Base-by-base conservation (phyloP, 441 rosid genomes). In the Pelargonium fulgidum region DNA sequence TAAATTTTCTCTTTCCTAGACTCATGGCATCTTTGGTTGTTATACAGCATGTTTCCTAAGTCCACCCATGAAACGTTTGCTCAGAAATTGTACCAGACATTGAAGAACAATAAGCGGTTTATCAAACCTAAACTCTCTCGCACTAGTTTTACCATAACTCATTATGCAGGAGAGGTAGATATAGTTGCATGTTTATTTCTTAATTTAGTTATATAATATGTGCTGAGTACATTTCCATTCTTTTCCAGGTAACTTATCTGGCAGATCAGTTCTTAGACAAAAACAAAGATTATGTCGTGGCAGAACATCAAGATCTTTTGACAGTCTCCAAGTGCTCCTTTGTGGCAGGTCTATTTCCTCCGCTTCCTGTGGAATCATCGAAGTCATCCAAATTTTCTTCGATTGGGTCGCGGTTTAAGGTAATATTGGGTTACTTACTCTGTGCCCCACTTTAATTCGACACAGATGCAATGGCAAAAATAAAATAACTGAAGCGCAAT, bases 281-380 rank as follows among this genome's bases (percentile, higher is more conserved):
- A 80, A 89, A 89, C 80, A 89, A 89, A 80, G 94, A 89, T 75
- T 85, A 86, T 73, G 81, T 87, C 66, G 89, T 89, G 69, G 80
- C 91, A 22, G 94, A 89, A 83, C 90, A 89, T 84, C 94, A 84
- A 72, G 87, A 83, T 73, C 76, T 87, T 86, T 80, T 89, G 83
- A 78, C 84, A 73, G 75, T 85, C 75, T 89, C 92, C 61, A 81
- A 68, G 56, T 89, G 94, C 73, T 78, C 87, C 66, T 89, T 89
- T 76, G 78, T 85, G 73, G 73, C 86, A 44, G 79, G 76, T 67
- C 91, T 89, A 61, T 89, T 89, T 69, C 89, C 89, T 63, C 78
- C 77, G 26, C 80, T 81, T 77, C 48, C 83, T 59, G 90, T 81
- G 75, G 94, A 85, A 78, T 72, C 81, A 47, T 71, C 81, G 74